Evolutionary conservation across 768 basidiomycete species (phyloP).

Genomic region (Russula lepida): DNA sequence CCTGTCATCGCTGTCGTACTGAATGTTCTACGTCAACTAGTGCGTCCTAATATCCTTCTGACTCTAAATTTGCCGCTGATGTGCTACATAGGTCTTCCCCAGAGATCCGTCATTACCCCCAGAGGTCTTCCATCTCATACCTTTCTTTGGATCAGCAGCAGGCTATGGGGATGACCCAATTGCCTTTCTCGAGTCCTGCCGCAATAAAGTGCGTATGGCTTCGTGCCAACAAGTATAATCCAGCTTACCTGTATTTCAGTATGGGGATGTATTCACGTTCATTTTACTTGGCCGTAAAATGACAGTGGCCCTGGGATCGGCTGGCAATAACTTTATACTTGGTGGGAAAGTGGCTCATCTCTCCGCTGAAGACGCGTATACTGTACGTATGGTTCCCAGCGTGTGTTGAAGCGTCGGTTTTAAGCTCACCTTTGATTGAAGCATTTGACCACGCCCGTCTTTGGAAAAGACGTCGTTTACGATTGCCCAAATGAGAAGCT

Average conservation of each 20-base stretch:
- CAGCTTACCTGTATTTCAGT: slow-evolving; percentile 37
- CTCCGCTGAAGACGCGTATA: slow-evolving; percentile 96
- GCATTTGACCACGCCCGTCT: slow-evolving; percentile 91
- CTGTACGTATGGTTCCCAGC: slow-evolving; percentile 35
- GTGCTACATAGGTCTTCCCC: slow-evolving; percentile 48
- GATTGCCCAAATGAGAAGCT: slow-evolving; percentile 92
- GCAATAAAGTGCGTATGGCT: slow-evolving; percentile 55
- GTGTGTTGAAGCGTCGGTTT: no score
- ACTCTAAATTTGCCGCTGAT: slow-evolving; percentile 5
- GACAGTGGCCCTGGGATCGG: slow-evolving; percentile 84
- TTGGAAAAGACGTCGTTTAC: slow-evolving; percentile 96
- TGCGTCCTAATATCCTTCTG: slow-evolving; percentile 30
- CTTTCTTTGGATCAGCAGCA: slow-evolving; percentile 82
- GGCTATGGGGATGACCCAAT: slow-evolving; percentile 90
- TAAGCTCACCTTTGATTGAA: slow-evolving; percentile 26
- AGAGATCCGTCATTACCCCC: slow-evolving; percentile 71
- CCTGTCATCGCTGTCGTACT: slow-evolving; percentile 61
- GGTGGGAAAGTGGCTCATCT: slow-evolving; percentile 90
- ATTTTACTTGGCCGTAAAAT: slow-evolving; percentile 81
- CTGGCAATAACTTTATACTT: slow-evolving; percentile 89
- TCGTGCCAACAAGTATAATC: neutral
- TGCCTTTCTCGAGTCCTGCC: slow-evolving; percentile 72
- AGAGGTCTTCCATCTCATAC: slow-evolving; percentile 87
- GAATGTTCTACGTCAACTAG: slow-evolving; percentile 75
- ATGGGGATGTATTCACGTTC: slow-evolving; percentile 97